These are phyloP conservation scores for Selenicereus undatus DNA, from an alignment of 148 eudicot genomes.

Conservation along the genomic window DNA sequence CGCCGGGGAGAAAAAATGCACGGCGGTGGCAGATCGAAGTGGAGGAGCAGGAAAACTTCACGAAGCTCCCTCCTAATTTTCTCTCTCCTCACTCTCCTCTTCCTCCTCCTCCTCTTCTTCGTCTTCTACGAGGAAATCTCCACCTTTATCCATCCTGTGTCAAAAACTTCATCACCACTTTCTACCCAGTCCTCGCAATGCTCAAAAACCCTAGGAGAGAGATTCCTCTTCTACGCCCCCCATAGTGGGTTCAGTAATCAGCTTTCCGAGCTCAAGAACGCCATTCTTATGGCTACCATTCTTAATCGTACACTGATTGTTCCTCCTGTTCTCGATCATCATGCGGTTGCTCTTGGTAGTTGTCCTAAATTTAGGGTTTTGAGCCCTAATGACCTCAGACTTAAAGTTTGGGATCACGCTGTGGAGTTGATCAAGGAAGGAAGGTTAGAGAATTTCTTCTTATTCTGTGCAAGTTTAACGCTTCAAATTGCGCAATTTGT, in stretches of 20 bases:
- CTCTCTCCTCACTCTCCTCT: slow-evolving; percentile 30
- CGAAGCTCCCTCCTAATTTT: slow-evolving; percentile 22
- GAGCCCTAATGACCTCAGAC: slow-evolving; percentile 45
- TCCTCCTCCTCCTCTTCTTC: slow-evolving; percentile 40
- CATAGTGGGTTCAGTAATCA: slow-evolving; percentile 98
- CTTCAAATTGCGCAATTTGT: background rate
- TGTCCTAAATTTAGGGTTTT: slow-evolving; percentile 92
- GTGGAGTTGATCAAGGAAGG: slow-evolving; percentile 51
- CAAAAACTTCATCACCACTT: slow-evolving; percentile 18
- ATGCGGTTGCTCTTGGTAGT: slow-evolving; percentile 88
- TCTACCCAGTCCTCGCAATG: slow-evolving; percentile 25
- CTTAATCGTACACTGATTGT: slow-evolving; percentile 76
- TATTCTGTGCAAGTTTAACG: background rate
- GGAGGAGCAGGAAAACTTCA: slow-evolving; percentile 34
- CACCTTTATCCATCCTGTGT: slow-evolving; percentile 26
- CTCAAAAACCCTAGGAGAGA: slow-evolving; percentile 28
- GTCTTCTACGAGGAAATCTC: slow-evolving; percentile 20
- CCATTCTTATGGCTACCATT: slow-evolving; percentile 57
- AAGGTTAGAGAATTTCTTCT: slow-evolving; percentile 38
- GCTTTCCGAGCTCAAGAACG: slow-evolving; percentile 77
- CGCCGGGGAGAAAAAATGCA: background rate
- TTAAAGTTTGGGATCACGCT: slow-evolving; percentile 66
- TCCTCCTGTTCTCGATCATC: slow-evolving; percentile 91
- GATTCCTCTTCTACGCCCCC: slow-evolving; percentile 73
- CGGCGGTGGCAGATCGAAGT: slow-evolving; percentile 16